Base-by-base conservation (phyloP, 176 grass and related monocot species). In the Elaeis guineensis region DNA sequence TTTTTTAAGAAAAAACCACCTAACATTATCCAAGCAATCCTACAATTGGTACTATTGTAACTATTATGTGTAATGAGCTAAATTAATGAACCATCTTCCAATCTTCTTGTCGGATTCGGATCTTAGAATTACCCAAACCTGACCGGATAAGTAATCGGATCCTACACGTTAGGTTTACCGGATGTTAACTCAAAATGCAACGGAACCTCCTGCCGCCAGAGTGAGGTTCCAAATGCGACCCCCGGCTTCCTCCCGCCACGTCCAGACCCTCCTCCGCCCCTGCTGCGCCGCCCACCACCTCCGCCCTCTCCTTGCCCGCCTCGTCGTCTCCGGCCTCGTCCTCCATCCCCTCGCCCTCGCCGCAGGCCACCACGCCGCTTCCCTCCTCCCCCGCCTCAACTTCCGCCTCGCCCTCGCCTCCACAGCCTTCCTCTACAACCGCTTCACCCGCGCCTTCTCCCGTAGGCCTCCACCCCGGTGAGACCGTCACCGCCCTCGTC, bases 361-460 rank as follows among this genome's bases (percentile, higher is more conserved):
- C 15, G 49, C 69, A 1, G 66, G 64, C 25, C 80, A 81, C 60
- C 80, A 77, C 5, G 63, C 50, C 24, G 75, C 73, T 7, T 66
- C 69, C 23, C 14, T 66, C 12, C 66, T 87, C 62, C 78, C 61
- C 44, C 62, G 78, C 70, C 35, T 87, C 84, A 23, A 23, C 23
- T 23, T 23, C 23, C 23, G 23, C 23, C 23, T 23, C 3, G 0
- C 23, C 1, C 1, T 2, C 0, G 23, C 23, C 23, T 23, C 23
- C 23, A 23, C 23, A 23, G 3, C 23, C 23, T 23, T 23, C 23
- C 23, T 93, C 68, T 65, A 81, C 62, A 87, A 84, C 80, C 58
- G 83, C 56, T 72, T 93, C 63, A 84, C 87, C 68, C 77, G 59
- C 16, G 73, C 89, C 52, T 81, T 60, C 51, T 65, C 73, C 26